phyloP scores from a whole-genome alignment of 169 alveolate species.

The Fabrea salina region DNA sequence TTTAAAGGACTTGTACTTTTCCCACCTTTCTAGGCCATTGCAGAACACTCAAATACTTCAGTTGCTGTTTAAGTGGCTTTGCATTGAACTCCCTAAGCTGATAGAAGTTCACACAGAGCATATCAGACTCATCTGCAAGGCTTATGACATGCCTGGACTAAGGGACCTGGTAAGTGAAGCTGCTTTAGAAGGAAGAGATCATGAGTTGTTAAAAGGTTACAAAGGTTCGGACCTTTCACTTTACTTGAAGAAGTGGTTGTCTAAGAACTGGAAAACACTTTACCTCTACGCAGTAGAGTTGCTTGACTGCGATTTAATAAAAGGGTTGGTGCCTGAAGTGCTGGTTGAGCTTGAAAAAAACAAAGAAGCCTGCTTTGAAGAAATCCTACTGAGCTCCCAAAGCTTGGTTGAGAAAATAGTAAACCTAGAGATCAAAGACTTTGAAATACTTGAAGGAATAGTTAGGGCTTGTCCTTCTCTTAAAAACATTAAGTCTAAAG shows the following conservation, averaged over 20 bases:
- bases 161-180: neutral
- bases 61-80: neutral
- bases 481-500: neutral
- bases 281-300: neutral
- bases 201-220: neutral
- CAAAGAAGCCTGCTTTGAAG: neutral
- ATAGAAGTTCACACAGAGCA: neutral
- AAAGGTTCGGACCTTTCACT: neutral
- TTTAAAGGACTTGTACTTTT: neutral
- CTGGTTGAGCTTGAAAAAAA: neutral
- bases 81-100: neutral
- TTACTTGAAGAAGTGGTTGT: neutral
- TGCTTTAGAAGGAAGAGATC: neutral
- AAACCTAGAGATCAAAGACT: neutral
- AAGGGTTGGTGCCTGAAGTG: neutral
- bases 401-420: neutral
- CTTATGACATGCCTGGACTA: constrained; percentile 6
- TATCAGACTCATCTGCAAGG: neutral
- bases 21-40: too few species aligned
- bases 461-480: neutral
- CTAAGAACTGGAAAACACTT: neutral
- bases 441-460: neutral
- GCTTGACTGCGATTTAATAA: neutral
- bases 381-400: neutral
- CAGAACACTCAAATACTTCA: too few species aligned